Conservation (phyloP, 1,284 basidiomycete genomes). For the Heliocybe sulcata region DNA sequence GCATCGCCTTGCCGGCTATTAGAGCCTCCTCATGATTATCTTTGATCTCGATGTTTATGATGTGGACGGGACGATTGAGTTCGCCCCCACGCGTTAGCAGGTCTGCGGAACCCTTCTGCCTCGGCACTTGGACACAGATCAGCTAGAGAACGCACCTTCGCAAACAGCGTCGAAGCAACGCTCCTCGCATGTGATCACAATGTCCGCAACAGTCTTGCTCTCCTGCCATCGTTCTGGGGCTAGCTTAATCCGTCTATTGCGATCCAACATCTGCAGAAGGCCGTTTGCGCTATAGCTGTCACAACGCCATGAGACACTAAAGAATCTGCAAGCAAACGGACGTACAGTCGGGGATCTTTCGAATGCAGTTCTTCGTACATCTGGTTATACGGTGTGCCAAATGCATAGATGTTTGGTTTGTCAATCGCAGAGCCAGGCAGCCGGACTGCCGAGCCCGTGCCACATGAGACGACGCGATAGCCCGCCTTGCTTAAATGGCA, state of each 20-base stretch:
- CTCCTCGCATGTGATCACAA: slow-evolving; percentile 99
- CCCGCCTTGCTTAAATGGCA: slow-evolving; percentile 64
- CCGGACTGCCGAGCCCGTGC: slow-evolving; percentile 95
- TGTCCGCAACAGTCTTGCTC: slow-evolving; percentile 77
- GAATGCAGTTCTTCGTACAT: slow-evolving; percentile 91
- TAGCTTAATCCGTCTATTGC: slow-evolving; percentile 87
- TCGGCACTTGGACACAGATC: slow-evolving; percentile 9
- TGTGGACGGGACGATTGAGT: slow-evolving; percentile 88
- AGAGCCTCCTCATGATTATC: slow-evolving; percentile 99
- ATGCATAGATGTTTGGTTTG: slow-evolving; percentile 95
- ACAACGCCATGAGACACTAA: slow-evolving; percentile 2
- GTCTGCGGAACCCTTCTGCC: slow-evolving; percentile 43
- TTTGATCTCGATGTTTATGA: slow-evolving; percentile 98
- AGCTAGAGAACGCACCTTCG: slow-evolving; percentile 64
- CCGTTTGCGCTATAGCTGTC: slow-evolving; percentile 91
- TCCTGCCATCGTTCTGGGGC: slow-evolving; percentile 99
- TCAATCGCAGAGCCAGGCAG: slow-evolving; percentile 95
- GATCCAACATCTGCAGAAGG: slow-evolving; percentile 94
- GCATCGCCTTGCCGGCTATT: slow-evolving; percentile 91
- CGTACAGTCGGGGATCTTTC: slow-evolving; percentile 84
- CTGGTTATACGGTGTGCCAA: slow-evolving; percentile 96
- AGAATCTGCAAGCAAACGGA: slow-evolving; percentile 10
- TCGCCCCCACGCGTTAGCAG: slow-evolving; percentile 86
- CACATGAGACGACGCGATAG: slow-evolving; percentile 87
- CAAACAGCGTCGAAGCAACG: slow-evolving; percentile 98